Conservation (phyloP, 306 rosid genomes). For the Malus asiatica region DNA sequence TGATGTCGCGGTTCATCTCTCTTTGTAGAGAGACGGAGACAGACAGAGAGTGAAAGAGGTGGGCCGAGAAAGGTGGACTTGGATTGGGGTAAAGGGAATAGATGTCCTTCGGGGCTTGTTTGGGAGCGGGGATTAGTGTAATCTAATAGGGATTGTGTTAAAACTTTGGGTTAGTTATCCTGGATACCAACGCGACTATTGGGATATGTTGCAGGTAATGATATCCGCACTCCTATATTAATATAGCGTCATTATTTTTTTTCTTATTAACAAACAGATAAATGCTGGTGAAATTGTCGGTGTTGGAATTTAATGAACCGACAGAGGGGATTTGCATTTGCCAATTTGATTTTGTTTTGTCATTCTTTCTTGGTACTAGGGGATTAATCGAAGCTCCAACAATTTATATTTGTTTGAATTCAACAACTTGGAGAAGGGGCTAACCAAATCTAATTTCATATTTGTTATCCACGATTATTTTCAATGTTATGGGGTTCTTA, state of each 20-base stretch:
- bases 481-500: background rate
- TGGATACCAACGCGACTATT: background rate
- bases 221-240: too few species aligned
- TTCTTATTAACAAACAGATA: too few species aligned
- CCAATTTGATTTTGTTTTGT: background rate
- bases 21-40: background rate
- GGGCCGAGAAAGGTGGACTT: constrained; percentile 6
- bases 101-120: background rate
- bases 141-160: background rate
- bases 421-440: background rate
- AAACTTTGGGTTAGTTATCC: background rate
- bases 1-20: constrained; percentile 12
- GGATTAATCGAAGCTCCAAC: background rate
- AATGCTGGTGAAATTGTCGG: background rate
- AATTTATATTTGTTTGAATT: background rate
- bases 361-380: background rate
- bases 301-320: background rate
- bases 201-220: background rate
- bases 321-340: background rate
- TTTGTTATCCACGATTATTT: background rate
- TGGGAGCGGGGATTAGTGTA: background rate
- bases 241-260: too few species aligned
- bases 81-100: background rate
- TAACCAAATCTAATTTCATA: background rate
- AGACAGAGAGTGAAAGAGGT: background rate